Conservation (phyloP, 176 grass and related monocot genomes). For the Chloris gayana region DNA sequence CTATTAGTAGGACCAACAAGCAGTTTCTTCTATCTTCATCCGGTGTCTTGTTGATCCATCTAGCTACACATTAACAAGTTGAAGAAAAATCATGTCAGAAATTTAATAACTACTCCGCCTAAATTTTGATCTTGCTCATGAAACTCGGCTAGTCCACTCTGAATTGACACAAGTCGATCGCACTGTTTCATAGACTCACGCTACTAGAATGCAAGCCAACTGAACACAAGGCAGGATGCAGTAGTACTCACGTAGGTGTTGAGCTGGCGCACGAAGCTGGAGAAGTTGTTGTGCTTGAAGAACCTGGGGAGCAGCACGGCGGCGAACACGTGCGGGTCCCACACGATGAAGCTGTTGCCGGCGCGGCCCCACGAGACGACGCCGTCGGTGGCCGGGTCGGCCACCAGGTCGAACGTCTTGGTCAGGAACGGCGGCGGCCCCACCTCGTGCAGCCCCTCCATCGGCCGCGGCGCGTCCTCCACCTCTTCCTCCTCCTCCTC, state of each 20-base stretch:
- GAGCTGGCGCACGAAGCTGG: conserved; percentile 90
- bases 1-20: conserved; percentile 41
- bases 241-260: conserved; percentile 72
- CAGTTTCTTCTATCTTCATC: conserved; percentile 32
- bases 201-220: background rate
- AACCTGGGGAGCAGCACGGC: conserved; percentile 63
- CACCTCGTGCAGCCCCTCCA: conserved; percentile 64
- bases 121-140: background rate
- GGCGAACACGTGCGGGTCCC: conserved; percentile 73
- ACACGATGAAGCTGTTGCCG: conserved; percentile 80
- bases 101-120: conserved; percentile 18
- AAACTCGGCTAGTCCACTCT: background rate
- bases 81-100: conserved; percentile 53
- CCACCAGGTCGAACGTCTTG: conserved; percentile 85
- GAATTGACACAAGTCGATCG: background rate
- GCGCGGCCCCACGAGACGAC: conserved; percentile 65
- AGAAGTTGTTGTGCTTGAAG: conserved; percentile 99
- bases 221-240: conserved; percentile 2
- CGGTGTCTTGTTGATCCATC: conserved; percentile 48
- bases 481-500: background rate
- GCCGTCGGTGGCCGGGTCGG: conserved; percentile 61
- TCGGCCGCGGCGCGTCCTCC: conserved; percentile 43
- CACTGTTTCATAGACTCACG: background rate
- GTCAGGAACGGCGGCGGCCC: conserved; percentile 79
- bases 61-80: conserved; percentile 82